Evolutionary conservation across 768 basidiomycete genomes (phyloP), one percentile per base, ranked within the genome.

Genomic region (Candolleomyces eurysporus): DNA sequence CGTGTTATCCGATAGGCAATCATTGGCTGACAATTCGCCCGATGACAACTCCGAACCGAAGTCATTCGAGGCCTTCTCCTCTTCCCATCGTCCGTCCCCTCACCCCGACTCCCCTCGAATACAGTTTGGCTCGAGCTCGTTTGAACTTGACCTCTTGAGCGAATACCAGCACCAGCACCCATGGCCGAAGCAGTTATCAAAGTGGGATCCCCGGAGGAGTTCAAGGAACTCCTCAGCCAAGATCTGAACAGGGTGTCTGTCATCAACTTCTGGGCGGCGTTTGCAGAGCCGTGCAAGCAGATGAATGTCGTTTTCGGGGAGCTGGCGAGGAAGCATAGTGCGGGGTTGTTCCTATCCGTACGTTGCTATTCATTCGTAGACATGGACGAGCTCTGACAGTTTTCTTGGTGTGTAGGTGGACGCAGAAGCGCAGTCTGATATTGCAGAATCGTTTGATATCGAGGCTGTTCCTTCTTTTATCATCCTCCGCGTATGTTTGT

Each of bases 241-340:
- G 96, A 98, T 74, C 84, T 99, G 39, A 75, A 83, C 19, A 80
- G 91, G 21, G 83, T 96, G 22, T 95, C 95, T 4, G 79, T 96
- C 42, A 86, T 97, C 70, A 93, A 91, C 76, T 99, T 98, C 73
- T 96, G 94, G 91, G 92, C 96, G 48, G 79, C 85, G 74, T 91
- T 94, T 93, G 97, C 94, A 0, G 90, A 85, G 63, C 94, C 95
- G 45, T 98, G 96, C 79, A 82, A 82, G 67, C 83, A 89, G 67
- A 96, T 97, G 90, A 95, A 94, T 76, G 79, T 86, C 48, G 85
- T 95, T 5, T 84, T 91, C 17, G 62, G 68, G 9, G 90, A 91
- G 67, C 80, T 96, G 49, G 84, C 94, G 1, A 84, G 82, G 63
- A 90, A 91, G 70, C 83, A 93, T 68, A 78, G 85, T 0, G 66